These are phyloP conservation scores for Liriodendron chinense DNA, from an alignment of 164 flowering plant genomes.

Conservation along the genomic window DNA sequence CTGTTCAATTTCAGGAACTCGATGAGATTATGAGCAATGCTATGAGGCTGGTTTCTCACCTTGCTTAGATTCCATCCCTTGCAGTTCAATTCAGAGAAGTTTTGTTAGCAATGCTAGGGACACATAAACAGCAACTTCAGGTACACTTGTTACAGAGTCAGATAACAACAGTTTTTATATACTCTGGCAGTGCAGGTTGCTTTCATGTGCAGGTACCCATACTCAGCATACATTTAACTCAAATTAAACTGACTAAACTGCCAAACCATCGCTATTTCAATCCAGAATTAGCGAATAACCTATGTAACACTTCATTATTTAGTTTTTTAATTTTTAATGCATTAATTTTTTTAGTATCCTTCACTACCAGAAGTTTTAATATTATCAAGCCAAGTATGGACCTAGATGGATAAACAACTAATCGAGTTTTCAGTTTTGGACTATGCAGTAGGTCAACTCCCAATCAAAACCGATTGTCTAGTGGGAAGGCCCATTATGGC, in stretches of 20 bases:
- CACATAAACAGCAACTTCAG: slow-evolving; percentile 79
- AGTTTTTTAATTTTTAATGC: no score
- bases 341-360: no score
- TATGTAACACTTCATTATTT: no score
- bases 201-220: no score
- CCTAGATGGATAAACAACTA: no score
- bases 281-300: no score
- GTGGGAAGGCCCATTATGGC: no score
- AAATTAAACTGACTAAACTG: neutral
- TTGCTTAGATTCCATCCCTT: slow-evolving; percentile 79
- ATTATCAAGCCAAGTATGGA: no score
- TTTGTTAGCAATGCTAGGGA: slow-evolving; percentile 64
- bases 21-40: slow-evolving; percentile 57
- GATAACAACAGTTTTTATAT: neutral
- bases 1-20: slow-evolving; percentile 48
- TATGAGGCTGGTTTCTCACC: slow-evolving; percentile 67
- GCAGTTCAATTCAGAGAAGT: slow-evolving; percentile 68
- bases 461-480: no score
- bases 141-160: slow-evolving; percentile 23
- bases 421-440: no score
- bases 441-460: no score
- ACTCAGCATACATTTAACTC: neutral
- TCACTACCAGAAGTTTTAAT: no score
- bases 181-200: neutral
- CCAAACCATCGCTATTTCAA: neutral